Base-by-base conservation (phyloP, 306 rosid species). In the Vigna hirtella region DNA sequence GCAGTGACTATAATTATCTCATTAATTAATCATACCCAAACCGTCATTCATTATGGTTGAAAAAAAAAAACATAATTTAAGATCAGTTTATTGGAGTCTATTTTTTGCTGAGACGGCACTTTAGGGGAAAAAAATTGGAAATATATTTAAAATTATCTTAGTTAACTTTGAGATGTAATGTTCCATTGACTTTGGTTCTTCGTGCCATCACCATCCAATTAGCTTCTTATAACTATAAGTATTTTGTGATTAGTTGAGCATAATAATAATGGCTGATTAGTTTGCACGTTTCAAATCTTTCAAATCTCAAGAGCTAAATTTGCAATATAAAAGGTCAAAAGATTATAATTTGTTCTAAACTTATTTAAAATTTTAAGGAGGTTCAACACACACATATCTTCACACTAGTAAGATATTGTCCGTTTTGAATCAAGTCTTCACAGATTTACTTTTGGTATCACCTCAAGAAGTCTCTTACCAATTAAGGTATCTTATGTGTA, bases 221-320 rank as follows among this genome's bases (percentile, higher is more conserved):
- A 76, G 34, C 52, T 38, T 66, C 47, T 32, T 55, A 81, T 36
- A 36, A 16, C 36, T 28, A 7, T 17, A 58, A 5, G 18, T 67
- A n/a, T 17, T 58, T 74, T 50, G 15, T 77, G 34, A 7, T 67
- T 55, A 28, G 28, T 69, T 66, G 49, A 30, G 7, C 57, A 52
- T 52, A 28, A 56, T 40, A 43, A 69, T 40, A 55, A 69, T 30
- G 61, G 15, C 40, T 28, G 51, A 78, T 69, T 56, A 75, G 67
- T 81, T 26, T 59, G 84, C 56, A 74, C 66, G 72, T 67, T 81
- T 74, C 56, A 66, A 74, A 67, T 34, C 57, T 68, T 22, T 51
- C 76, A 59, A 73, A 18, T 45, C 22, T 50, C 81, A 68, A 74
- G 22, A 66, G 5, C 36, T 49, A 42, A 68, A 58, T 50, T 17